These are phyloP conservation scores for Multifurca ochricompacta DNA, from an alignment of 768 basidiomycete species.

Conservation along the genomic window DNA sequence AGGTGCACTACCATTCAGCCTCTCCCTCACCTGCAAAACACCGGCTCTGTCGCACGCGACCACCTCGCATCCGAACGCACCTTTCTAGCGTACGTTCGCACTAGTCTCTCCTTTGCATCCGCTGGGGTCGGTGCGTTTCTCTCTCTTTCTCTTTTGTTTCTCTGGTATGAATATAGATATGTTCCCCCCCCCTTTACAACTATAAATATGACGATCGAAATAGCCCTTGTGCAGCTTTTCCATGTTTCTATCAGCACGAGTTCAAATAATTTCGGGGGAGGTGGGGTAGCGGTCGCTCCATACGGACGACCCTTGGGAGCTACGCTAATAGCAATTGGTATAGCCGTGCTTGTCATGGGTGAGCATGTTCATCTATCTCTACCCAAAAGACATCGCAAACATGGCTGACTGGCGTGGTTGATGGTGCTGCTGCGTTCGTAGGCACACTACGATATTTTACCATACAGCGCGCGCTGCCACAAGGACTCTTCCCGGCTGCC, in stretches of 20 bases:
- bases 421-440: constrained; percentile 1
- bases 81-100: constrained; percentile 45
- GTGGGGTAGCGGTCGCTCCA: constrained; percentile 17
- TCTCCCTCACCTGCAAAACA: constrained; percentile 36
- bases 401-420: not conserved
- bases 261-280: constrained; percentile 10
- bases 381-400: not conserved
- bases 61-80: constrained; percentile 46
- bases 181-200: not conserved
- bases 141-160: not conserved
- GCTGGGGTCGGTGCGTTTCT: constrained; percentile 38
- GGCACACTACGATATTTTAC: constrained; percentile 35
- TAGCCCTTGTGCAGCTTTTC: constrained; percentile 43
- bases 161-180: too few relatives aligned
- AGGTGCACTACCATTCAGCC: constrained; percentile 3
- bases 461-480: constrained; percentile 32
- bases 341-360: constrained; percentile 32
- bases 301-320: constrained; percentile 41
- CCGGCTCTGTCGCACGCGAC: constrained; percentile 43
- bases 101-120: constrained; percentile 42
- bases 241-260: constrained; percentile 28
- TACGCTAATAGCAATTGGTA: constrained; percentile 30
- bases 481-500: constrained; percentile 37
- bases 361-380: not conserved
- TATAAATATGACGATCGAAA: not conserved